These are phyloP conservation scores for Emmonsiellopsis sp. DNA, from an alignment of 2,329 filamentous ascomycete genomes.

Conservation along the genomic window DNA sequence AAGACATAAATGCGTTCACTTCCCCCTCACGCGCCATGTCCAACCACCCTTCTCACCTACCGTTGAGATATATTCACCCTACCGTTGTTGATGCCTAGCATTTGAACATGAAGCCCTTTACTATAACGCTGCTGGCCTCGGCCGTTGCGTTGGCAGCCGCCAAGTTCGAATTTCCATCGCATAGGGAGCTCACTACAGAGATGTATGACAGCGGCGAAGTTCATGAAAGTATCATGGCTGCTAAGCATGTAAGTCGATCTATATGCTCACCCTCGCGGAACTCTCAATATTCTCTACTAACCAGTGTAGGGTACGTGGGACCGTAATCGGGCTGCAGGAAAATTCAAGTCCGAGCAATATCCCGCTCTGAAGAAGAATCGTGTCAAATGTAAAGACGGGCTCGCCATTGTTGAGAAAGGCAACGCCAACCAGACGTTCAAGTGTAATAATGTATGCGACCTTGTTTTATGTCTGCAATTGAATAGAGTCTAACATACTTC, in stretches of 20 bases:
- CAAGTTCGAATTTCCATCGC: neutral
- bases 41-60: neutral
- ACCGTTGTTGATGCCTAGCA: neutral
- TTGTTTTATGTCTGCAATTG: neutral
- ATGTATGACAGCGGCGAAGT: neutral
- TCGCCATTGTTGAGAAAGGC: neutral
- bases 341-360: neutral
- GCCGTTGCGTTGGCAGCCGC: neutral
- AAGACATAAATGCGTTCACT: neutral
- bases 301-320: neutral
- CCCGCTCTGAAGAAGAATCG: neutral
- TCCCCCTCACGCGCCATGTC: neutral
- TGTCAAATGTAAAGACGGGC: neutral
- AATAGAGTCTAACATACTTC: neutral
- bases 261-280: neutral
- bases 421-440: neutral
- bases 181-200: neutral
- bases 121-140: neutral
- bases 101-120: neutral
- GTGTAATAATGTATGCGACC: neutral
- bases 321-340: neutral
- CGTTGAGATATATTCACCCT: neutral
- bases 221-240: neutral
- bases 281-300: neutral
- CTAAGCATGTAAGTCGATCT: neutral